Base-by-base conservation (phyloP, 2,329 filamentous ascomycete species). In the Pseudogymnoascus sp. region DNA sequence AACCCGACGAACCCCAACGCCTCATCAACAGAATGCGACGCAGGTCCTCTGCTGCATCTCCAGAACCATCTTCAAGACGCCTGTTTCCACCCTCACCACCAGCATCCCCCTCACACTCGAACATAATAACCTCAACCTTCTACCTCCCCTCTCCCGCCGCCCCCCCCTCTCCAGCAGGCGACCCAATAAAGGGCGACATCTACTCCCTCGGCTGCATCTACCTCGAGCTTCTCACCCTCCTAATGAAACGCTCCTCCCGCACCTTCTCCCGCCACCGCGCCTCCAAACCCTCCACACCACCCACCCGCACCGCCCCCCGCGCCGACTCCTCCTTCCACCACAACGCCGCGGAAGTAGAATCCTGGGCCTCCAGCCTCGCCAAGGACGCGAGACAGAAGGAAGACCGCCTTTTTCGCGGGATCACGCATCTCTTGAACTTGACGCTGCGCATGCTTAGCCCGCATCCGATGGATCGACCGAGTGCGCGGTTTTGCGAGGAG, bases 121-220 rank as follows among this genome's bases (percentile, higher is more conserved):
- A 68, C 33, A 70, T 69, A 12, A 66, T 71, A 28, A 50, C 64
- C 11, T 69, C 70, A 4, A 64, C 66, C 6, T 68, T 16, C 37
- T 33, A 28, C 33, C 33, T 31, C 16, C 23, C 35, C 59, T 28
- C 61, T 21, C n/a, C 28, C 42, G 3, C 40, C 21, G 11, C 23
- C 7, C 23, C 59, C 74, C 77, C 1, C 77, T 76, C 23, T 76
- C 77, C 1, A 77, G 78, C 59, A 37, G 75, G 80, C 16, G 78
- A 82, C 66, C 78, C 80, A 3, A 82, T 84, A 66, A 81, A 83
- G 65, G 84, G 86, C 50, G 89, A 92, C 71, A 78, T 92, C 18
- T 92, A 89, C 74, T 89, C 87, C 2, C 78, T 91, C 1, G 89
- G 84, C 8, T 89, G 88, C 72, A 80, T 91, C 61, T 88, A 88